phyloP scores from a whole-genome alignment of 176 grass and related monocot species.

The Oryza rufipogon region DNA sequence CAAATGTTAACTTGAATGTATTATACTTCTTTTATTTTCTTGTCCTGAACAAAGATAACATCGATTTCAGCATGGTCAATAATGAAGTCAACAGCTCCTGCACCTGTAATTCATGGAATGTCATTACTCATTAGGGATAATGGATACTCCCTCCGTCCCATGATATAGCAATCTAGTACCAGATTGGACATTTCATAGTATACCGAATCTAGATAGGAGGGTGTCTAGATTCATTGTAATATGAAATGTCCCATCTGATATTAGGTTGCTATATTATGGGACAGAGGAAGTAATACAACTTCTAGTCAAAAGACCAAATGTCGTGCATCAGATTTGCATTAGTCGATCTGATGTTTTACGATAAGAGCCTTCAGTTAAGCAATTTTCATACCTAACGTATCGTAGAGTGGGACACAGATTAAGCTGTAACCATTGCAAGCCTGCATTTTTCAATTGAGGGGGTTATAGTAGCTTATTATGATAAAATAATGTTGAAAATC shows the following conservation, averaged over 20 bases:
- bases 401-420: conserved; percentile 90
- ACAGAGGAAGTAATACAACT: background rate
- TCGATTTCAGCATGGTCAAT: conserved; percentile 94
- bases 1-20: conserved; percentile 1
- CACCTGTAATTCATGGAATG: conserved; percentile 54
- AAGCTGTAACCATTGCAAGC: conserved; percentile 90
- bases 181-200: too few species aligned
- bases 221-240: too few species aligned
- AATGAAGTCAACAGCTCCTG: conserved; percentile 83
- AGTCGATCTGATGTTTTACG: conserved; percentile 18
- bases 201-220: too few species aligned
- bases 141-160: background rate
- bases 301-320: background rate
- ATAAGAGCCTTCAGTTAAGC: background rate
- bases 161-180: too few species aligned
- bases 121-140: conserved; percentile 17
- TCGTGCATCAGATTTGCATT: conserved; percentile 8
- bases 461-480: conserved; percentile 29
- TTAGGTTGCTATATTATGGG: too few species aligned
- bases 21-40: conserved; percentile 88
- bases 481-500: conserved; percentile 1
- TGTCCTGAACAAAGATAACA: conserved; percentile 84
- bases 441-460: conserved; percentile 47
- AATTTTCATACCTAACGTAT: conserved; percentile 73
- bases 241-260: too few species aligned